These are phyloP conservation scores for Didymella glomerata DNA, from an alignment of 2,329 filamentous ascomycete genomes.

Conservation along the genomic window DNA sequence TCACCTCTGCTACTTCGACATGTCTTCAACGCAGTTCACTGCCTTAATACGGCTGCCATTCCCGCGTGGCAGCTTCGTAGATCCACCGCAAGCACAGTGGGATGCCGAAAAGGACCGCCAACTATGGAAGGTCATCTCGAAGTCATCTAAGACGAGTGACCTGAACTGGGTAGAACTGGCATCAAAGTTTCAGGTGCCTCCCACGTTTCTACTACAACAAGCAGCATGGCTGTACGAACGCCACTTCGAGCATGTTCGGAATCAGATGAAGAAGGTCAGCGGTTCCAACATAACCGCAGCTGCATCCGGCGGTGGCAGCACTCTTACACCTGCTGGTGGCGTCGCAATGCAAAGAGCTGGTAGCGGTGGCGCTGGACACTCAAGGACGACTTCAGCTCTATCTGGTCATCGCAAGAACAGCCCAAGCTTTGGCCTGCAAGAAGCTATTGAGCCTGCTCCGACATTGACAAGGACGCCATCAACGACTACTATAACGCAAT, in stretches of 20 bases:
- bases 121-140: conserved; percentile 89
- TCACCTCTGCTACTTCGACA: conserved; percentile 18
- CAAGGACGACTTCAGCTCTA: conserved; percentile 62
- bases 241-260: conserved; percentile 87
- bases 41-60: conserved; percentile 92
- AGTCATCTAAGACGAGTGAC: conserved; percentile 77
- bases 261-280: conserved; percentile 82
- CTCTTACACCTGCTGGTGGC: conserved; percentile 52
- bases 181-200: conserved; percentile 79
- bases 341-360: conserved; percentile 61
- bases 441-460: conserved; percentile 52
- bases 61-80: conserved; percentile 83
- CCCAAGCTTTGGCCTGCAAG: conserved; percentile 60
- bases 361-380: conserved; percentile 56
- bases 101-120: conserved; percentile 84
- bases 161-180: conserved; percentile 89
- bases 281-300: conserved; percentile 64
- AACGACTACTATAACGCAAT: conserved; percentile 59
- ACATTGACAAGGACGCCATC: conserved; percentile 58
- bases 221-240: conserved; percentile 93
- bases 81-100: conserved; percentile 90
- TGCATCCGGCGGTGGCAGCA: conserved; percentile 50
- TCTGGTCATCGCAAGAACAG: conserved; percentile 66
- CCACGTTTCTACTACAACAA: conserved; percentile 90
- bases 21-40: conserved; percentile 62